Percentiles rank a stretch among this genome's conserved stretches.
Evolutionary conservation across 495 filamentous ascomycete genomes (phyloP).

Genomic region (Talaromyces stipitatus): DNA sequence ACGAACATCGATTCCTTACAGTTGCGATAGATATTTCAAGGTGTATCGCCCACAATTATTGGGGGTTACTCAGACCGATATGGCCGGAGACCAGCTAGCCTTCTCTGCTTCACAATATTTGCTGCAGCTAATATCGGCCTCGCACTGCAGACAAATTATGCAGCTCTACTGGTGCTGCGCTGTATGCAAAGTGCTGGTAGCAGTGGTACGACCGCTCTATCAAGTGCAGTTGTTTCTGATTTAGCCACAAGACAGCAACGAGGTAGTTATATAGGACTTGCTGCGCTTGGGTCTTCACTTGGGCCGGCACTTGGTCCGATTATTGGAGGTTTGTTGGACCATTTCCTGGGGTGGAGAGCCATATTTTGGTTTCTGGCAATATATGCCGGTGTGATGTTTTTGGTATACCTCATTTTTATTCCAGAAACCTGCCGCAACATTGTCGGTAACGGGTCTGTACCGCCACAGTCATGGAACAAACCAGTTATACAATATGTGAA

Average conservation of each 20-base stretch:
- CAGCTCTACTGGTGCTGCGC: slow-evolving; percentile 41
- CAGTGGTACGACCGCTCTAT: slow-evolving; percentile 37
- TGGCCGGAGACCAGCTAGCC: slow-evolving; percentile 41
- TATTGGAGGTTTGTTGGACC: slow-evolving; percentile 56
- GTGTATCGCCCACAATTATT: slow-evolving; percentile 40
- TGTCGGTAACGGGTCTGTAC: slow-evolving; percentile 38
- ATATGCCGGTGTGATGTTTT: slow-evolving; percentile 33
- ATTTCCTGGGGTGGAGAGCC: slow-evolving; percentile 61
- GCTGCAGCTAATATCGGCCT: slow-evolving; percentile 42
- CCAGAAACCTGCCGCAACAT: slow-evolving; percentile 40
- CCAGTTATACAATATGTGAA: slow-evolving; percentile 14
- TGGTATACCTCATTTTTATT: slow-evolving; percentile 27
- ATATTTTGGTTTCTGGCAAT: slow-evolving; percentile 74
- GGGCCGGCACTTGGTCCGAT: slow-evolving; percentile 53
- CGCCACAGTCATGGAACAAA: slow-evolving; percentile 30
- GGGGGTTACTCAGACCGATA: slow-evolving; percentile 38
- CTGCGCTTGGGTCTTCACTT: slow-evolving; percentile 19
- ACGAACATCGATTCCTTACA: background rate
- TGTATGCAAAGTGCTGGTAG: slow-evolving; percentile 42
- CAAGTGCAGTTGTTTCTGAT: slow-evolving; percentile 33
- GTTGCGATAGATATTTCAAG: slow-evolving; percentile 38
- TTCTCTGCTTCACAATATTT: slow-evolving; percentile 40
- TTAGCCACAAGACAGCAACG: slow-evolving; percentile 32
- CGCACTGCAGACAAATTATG: slow-evolving; percentile 36
- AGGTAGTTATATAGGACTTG: slow-evolving; percentile 35